A percentile compares a stretch with the other conserved stretches of the same genome.
Conservation (phyloP, 1,284 basidiomycete species). For the Leccinum fallax region DNA sequence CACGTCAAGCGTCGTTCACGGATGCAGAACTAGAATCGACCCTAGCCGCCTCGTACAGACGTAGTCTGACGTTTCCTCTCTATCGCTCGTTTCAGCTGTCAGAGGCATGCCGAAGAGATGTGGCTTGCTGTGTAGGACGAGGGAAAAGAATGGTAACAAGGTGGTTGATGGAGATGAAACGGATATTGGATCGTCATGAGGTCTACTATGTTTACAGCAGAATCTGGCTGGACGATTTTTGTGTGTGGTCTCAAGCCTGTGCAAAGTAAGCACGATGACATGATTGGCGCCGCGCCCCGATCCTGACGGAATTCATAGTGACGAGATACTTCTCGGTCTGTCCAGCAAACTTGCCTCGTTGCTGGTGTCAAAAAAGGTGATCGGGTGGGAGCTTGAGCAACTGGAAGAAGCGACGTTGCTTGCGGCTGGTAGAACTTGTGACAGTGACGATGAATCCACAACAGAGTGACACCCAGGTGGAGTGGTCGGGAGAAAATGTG, state of each 20-base stretch:
- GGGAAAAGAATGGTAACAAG: constrained; percentile 64
- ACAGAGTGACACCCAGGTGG: constrained; percentile 19
- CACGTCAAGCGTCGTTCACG: constrained; percentile 39
- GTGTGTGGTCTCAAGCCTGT: constrained; percentile 67
- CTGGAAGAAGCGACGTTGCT: constrained; percentile 59
- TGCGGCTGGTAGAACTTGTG: constrained; percentile 41
- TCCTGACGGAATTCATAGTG: constrained; percentile 43
- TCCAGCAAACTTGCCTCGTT: constrained; percentile 44
- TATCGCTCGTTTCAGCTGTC: constrained; percentile 75
- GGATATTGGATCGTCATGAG: constrained; percentile 74
- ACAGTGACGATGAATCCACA: constrained; percentile 60
- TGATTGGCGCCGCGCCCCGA: neutral
- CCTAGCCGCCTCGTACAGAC: constrained; percentile 66
- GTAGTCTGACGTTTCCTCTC: constrained; percentile 71
- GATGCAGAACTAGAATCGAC: constrained; percentile 50
- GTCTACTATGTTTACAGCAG: constrained; percentile 83
- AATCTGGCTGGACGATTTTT: constrained; percentile 81
- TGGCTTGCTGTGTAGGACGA: constrained; percentile 54
- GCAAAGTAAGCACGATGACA: constrained; percentile 49
- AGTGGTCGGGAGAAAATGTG: neutral
- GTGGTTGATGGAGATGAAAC: constrained; percentile 67
- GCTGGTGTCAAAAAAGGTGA: constrained; percentile 50
- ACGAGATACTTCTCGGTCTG: constrained; percentile 51
- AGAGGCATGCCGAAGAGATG: constrained; percentile 65
- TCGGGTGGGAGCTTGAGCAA: constrained; percentile 71